Evolutionary conservation across 2,329 filamentous ascomycete species (phyloP).

Genomic region (Aspergillus hiratsukae): DNA sequence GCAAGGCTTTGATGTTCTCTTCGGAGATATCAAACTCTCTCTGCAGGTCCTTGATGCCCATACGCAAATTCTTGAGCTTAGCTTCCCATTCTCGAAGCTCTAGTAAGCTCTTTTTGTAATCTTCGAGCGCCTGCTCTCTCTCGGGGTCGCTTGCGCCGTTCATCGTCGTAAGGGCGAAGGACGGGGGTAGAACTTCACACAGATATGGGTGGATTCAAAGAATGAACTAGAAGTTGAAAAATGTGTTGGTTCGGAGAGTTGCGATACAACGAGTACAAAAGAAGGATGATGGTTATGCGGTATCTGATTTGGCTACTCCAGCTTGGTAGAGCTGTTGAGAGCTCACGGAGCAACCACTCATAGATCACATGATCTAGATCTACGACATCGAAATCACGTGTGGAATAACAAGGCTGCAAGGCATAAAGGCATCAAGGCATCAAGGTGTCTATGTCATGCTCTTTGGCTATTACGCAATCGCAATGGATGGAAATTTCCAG

Average conservation of each 20-base stretch:
- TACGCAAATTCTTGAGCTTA: slow-evolving; percentile 87
- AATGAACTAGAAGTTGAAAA: slow-evolving; percentile 1
- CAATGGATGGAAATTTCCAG: slow-evolving; percentile 13
- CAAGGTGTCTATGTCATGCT: slow-evolving; percentile 10
- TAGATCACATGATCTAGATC: slow-evolving; percentile 6
- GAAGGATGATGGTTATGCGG: slow-evolving; percentile 11
- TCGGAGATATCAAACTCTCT: slow-evolving; percentile 95
- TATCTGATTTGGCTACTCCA: slow-evolving; percentile 14
- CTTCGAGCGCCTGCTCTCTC: slow-evolving; percentile 65
- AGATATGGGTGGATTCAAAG: neutral
- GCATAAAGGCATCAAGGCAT: slow-evolving; percentile 12
- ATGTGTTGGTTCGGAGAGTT: neutral
- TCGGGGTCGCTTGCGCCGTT: slow-evolving; percentile 47
- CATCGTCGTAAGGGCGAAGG: slow-evolving; percentile 26
- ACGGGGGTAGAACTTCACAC: slow-evolving; percentile 4
- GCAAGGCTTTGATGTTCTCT: slow-evolving; percentile 98
- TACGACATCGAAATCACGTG: slow-evolving; percentile 12
- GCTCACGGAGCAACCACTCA: slow-evolving; percentile 12
- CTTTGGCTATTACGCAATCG: slow-evolving; percentile 20
- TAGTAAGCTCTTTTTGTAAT: slow-evolving; percentile 76
- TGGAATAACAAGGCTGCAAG: neutral
- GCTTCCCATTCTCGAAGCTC: slow-evolving; percentile 98
- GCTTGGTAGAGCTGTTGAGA: slow-evolving; percentile 29
- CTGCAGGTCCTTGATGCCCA: slow-evolving; percentile 94
- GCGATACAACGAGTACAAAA: slow-evolving; percentile 5